Evolutionary conservation across 495 filamentous ascomycete genomes (phyloP), one percentile per base, ranked within the genome.

Genomic region (Astrothelium macrocarpum): DNA sequence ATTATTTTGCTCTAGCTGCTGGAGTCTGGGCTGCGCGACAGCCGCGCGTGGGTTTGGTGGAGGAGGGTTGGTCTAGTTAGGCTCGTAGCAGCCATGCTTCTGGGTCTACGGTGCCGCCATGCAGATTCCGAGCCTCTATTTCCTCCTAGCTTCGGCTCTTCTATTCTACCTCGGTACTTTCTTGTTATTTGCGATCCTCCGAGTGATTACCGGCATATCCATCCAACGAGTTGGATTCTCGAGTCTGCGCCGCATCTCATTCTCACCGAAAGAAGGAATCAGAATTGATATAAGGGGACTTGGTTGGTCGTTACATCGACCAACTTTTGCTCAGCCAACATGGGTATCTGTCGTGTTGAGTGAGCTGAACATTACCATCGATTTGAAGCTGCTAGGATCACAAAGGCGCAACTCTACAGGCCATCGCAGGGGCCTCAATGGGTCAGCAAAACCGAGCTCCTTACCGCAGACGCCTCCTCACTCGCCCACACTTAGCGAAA

Each of bases 191-290:
- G 94, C 95, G 65, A 83, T 97, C 66, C 78, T 97, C 64, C 90
- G 94, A 23, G 90, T 97, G 68, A 74, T 94, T 62, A 97, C 93
- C 62, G 95, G 94, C 61, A 79, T 99, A 45, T 99, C 94, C 1
- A 96, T 99, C 67, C 94, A 99, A 75, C 86, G 94, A 59, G 80
- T 97, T 60, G 94, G 94, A 31, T 96, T 92, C 68, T 87, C 93
- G 65, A 95, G 91, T 31, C 79, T 99, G 59, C 86, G 91, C 65
- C 88, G 92, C 62, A 88, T 97, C 60, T 85, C 89, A 61, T 97
- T 95, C 75, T 87, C 88, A 16, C 90, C 90, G 25, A 84, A 78
- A 73, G 89, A 95, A 80, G 94, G 95, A 61, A 71, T 96, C 64
- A 87, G 87, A 66, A 84, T 99, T 71, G 90, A 97, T 74, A 85